These are phyloP conservation scores for Coleophoma crateriformis DNA, from an alignment of 2,329 filamentous ascomycete species.

Conservation along the genomic window DNA sequence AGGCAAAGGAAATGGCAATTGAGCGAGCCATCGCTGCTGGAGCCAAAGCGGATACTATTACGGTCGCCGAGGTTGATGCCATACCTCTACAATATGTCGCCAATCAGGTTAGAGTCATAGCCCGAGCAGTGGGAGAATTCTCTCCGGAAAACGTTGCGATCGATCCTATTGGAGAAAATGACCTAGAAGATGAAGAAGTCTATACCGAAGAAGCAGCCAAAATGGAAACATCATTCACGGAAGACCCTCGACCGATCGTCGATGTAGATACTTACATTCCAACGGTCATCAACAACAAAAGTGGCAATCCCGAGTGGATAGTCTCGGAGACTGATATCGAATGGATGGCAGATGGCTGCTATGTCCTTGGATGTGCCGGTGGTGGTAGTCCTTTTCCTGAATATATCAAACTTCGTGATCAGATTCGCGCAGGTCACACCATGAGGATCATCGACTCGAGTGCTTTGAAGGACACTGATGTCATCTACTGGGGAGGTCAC, in stretches of 20 bases:
- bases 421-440: slow-evolving; percentile 31
- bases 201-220: slow-evolving; percentile 7
- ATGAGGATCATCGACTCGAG: slow-evolving; percentile 35
- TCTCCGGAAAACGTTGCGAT: slow-evolving; percentile 9
- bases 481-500: slow-evolving; percentile 38
- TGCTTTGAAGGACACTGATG: slow-evolving; percentile 35
- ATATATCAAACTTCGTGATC: slow-evolving; percentile 34
- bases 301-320: slow-evolving; percentile 29
- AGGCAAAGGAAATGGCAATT: slow-evolving; percentile 8
- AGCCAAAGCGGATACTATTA: slow-evolving; percentile 11
- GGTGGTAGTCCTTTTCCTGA: slow-evolving; percentile 39
- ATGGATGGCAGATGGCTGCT: slow-evolving; percentile 40
- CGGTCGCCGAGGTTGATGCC: slow-evolving; percentile 12
- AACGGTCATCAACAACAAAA: slow-evolving; percentile 26
- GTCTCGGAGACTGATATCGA: slow-evolving; percentile 37
- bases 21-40: slow-evolving; percentile 13
- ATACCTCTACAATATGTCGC: slow-evolving; percentile 15
- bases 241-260: slow-evolving; percentile 19
- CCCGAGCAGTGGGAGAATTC: slow-evolving; percentile 31
- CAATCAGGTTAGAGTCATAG: slow-evolving; percentile 28
- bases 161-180: slow-evolving; percentile 15
- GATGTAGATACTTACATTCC: slow-evolving; percentile 31
- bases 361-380: slow-evolving; percentile 41
- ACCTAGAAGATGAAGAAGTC: slow-evolving; percentile 15
- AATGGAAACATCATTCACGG: slow-evolving; percentile 3